A percentile compares a stretch with the other conserved stretches of the same genome.
These are phyloP conservation scores for Chrysosporium queenslandicum DNA, from an alignment of 2,329 filamentous ascomycete genomes.

Conservation along the genomic window DNA sequence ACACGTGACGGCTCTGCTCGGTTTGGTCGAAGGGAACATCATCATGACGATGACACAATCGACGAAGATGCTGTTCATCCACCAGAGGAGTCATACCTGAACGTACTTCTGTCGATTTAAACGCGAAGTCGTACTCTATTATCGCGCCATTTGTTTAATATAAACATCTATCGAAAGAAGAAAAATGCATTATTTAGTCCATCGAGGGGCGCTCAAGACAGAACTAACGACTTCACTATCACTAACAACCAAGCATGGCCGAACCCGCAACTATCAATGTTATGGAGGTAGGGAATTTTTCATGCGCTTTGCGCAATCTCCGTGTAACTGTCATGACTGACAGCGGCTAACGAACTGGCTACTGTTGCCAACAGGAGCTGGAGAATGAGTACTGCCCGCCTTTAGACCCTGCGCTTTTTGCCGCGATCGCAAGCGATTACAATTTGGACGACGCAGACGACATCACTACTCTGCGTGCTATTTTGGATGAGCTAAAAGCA, in stretches of 20 bases:
- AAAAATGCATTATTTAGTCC: slow-evolving; percentile 9
- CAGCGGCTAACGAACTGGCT: background rate
- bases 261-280: background rate
- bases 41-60: background rate
- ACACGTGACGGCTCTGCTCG: no score
- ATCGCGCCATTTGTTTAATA: background rate
- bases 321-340: background rate
- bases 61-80: background rate
- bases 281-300: background rate
- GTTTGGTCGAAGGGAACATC: no score
- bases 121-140: background rate
- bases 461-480: slow-evolving; percentile 46
- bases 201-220: slow-evolving; percentile 7
- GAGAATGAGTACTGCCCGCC: slow-evolving; percentile 63
- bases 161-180: background rate
- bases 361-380: slow-evolving; percentile 25
- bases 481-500: slow-evolving; percentile 56
- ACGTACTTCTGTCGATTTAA: background rate
- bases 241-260: background rate
- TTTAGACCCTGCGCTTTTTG: slow-evolving; percentile 66
- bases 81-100: background rate
- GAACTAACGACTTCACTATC: background rate
- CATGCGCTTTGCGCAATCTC: background rate
- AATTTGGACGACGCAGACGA: slow-evolving; percentile 48
- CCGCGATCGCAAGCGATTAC: slow-evolving; percentile 66